Evolutionary conservation across 257 asterid species (phyloP), one percentile per base, ranked within the genome.

Genomic region (Gentiana dahurica): DNA sequence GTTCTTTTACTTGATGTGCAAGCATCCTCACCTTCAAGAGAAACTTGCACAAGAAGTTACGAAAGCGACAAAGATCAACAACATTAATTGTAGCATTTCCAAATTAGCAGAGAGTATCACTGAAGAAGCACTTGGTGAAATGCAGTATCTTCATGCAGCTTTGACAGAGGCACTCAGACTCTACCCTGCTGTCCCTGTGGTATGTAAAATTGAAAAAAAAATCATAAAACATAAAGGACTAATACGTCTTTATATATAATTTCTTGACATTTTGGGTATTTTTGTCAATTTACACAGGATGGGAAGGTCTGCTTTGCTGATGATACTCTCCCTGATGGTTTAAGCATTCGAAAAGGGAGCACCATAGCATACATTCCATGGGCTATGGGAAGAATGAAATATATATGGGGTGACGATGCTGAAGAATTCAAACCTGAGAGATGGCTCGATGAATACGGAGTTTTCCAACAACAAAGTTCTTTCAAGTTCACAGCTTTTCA

Each of bases 1-100:
- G 94, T 84, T 84, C 59, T 67, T 84, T 64, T 84, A 84, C 65
- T 71, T 81, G 80, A 64, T 84, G 75, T 84, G 94, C 76, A 82
- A 74, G 62, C 73, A 79, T 61, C 91, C 86, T 37, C 55, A n/a
- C 36, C 49, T 78, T 1, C 88, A 85, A 61, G 71, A 72, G 33
- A 79, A 67, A 69, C 51, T 77, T 6, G 81, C 71, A 0, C 38
- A 64, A 35, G 82, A 85, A 70, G 81, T 85, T 8, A 52, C 45
- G 1, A 53, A 65, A 49, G 81, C 82, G 3, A 65, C 81, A 1
- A 70, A 74, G 2, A 53, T 70, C 6, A 37, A 49, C 34, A 49
- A 70, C 37, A 24, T 24, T 24, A 12, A 53, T 49, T 61, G 71
- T 2, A 63, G 59, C 66, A 65, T 71, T 4, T 76, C 61, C 9